Evolutionary conservation across 495 filamentous ascomycete species (phyloP), one percentile per base, ranked within the genome.

Genomic region (Lindgomyces ingoldianus): DNA sequence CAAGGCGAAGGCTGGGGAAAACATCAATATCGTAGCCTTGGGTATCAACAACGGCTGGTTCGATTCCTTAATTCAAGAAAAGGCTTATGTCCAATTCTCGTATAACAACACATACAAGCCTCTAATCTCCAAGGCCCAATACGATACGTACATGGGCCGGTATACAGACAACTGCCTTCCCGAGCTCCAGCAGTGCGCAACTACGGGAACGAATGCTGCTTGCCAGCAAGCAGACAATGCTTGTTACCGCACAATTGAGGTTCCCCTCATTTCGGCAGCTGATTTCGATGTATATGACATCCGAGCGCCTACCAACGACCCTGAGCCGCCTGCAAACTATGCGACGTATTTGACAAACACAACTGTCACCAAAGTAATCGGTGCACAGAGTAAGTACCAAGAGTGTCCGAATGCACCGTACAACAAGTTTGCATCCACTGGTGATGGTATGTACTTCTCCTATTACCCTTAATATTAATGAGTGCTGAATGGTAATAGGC

Each of bases 41-140:
- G 83, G 81, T 16, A 77, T 87, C 65, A 84, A 81, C 73, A 85
- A 86, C 67, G 83, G 82, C 60, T 85, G 79, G 80, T 76, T 79
- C 60, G 82, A 84, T 56, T 59, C 79, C 12, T 52, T 46, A 4
- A 73, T 83, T 19, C 82, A 85, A 67, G 74, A 82, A 44, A 78
- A 79, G 64, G 70, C 81, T 10, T 83, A 82, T 64, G 70, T 84
- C 44, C 76, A 82, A 50, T 87, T 72, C 70, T 74, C 74, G 29
- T 79, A 79, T 70, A 79, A 79, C 70, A 86, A 86, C 68, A 72
- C 75, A 39, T 84, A 85, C 74, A 74, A 73, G 18, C 74, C 75
- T 22, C 62, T 85, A 24, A 82, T 85, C 72, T 71, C 75, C 26
- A 57, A 73, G 22, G 65, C 77, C 6, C 72, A 79, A 41, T 75